Conservation (phyloP, 1,139 yeast species). For the Pichia cactophila region DNA sequence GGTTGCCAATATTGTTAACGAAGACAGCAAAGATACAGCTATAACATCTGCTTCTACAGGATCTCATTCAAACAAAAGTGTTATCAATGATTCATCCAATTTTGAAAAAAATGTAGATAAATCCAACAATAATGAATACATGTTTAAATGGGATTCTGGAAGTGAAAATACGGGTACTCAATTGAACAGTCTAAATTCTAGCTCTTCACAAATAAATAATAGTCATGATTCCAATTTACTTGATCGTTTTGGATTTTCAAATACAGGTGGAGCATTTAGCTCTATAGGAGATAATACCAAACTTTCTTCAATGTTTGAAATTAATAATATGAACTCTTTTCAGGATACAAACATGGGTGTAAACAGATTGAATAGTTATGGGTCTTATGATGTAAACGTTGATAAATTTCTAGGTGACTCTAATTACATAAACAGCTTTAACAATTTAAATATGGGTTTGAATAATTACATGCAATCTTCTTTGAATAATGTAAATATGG, state of each 20-base stretch:
- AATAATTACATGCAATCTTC: not conserved
- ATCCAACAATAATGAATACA: not conserved
- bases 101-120: too few species aligned
- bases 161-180: not conserved
- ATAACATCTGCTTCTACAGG: not conserved
- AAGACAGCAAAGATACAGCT: conserved; percentile 7
- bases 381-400: not conserved
- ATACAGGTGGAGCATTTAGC: not conserved
- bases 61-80: not conserved
- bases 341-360: not conserved
- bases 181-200: not conserved
- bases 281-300: not conserved
- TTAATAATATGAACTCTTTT: not conserved
- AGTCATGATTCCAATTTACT: not conserved
- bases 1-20: conserved; percentile 30
- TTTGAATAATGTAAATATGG: not conserved
- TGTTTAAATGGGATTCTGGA: conserved; percentile 2
- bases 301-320: conserved; percentile 1
- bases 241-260: not conserved
- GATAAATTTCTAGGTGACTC: not conserved
- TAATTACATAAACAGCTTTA: not conserved
- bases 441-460: not conserved
- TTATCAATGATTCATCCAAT: too few species aligned
- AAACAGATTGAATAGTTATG: not conserved
- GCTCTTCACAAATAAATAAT: not conserved